Base-by-base conservation (phyloP, 805 yeast species). In the Cephaloascus fragrans region DNA sequence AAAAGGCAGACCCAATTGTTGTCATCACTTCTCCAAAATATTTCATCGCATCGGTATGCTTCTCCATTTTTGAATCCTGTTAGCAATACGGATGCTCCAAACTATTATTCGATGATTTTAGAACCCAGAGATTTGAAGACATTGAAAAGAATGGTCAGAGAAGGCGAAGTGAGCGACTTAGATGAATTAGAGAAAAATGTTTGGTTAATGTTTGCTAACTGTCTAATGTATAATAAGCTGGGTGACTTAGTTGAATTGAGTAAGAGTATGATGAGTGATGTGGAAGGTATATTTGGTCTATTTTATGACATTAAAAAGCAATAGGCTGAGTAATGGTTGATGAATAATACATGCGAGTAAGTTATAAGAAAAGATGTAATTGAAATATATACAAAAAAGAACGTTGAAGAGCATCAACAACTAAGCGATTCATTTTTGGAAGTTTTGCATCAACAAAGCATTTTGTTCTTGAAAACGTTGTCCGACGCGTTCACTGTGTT, bases 401-500 rank as follows among this genome's bases (percentile, higher is more conserved):
- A n/a, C n/a, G n/a, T n/a, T n/a, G n/a, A n/a, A n/a, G n/a, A n/a
- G n/a, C n/a, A n/a, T n/a, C n/a, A n/a, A n/a, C n/a, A n/a, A n/a
- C n/a, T n/a, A n/a, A n/a, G n/a, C n/a, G n/a, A n/a, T n/a, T n/a
- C n/a, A n/a, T 37, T 50, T 50, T n/a, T n/a, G n/a, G n/a, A 80
- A 66, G 64, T 76, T 80, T 61, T 83, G 85, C 72, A 83, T 80
- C 69, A 83, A 66, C 47, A 80, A 65, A 42, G 83, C 84, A 46
- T 93, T 93, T 66, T 90, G 97, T 60, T 90, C 98, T 68, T 90
- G 97, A 90, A 93, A 93, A 68, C 97, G 81, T 66, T 84, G 90
- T 35, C 98, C 99, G 41, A 93, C 96, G 62, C 99, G 82, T 70
- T 93, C 98, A 63, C 90, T 80, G 72, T 90, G 97, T 62, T 93